Percentiles rank a stretch among this genome's conserved stretches.
These are phyloP conservation scores for Ceratobasidium theobromae DNA, from an alignment of 1,284 basidiomycete genomes.

Conservation along the genomic window DNA sequence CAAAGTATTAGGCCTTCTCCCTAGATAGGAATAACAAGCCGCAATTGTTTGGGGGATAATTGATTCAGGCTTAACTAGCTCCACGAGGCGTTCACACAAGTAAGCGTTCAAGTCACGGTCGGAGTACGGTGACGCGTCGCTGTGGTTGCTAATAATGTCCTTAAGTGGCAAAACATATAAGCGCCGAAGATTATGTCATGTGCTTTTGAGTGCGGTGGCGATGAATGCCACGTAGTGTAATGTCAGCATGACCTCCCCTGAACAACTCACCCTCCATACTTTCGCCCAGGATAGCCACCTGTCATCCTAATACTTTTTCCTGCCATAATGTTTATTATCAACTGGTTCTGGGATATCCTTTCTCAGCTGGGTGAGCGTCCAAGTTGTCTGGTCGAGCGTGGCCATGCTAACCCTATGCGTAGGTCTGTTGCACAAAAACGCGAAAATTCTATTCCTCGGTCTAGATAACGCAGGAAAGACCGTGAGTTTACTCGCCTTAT, in stretches of 20 bases:
- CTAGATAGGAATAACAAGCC: too few relatives aligned
- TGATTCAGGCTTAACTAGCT: too few relatives aligned
- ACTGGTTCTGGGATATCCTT: slow-evolving; percentile 96
- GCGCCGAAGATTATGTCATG: slow-evolving; percentile 1
- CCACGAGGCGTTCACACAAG: too few relatives aligned
- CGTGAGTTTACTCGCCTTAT: slow-evolving; percentile 51
- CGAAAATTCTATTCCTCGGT: slow-evolving; percentile 99
- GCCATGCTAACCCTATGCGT: slow-evolving; percentile 23
- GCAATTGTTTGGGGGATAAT: too few relatives aligned
- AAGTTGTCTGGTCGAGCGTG: background rate
- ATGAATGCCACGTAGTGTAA: slow-evolving; percentile 30
- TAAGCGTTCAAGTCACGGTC: too few relatives aligned
- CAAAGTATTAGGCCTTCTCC: background rate
- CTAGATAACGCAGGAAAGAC: slow-evolving; percentile 99
- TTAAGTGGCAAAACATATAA: background rate
- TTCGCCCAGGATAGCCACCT: slow-evolving; percentile 28
- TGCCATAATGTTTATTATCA: slow-evolving; percentile 73
- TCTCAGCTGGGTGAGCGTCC: slow-evolving; percentile 75
- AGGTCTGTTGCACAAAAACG: slow-evolving; percentile 98
- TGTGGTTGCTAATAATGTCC: slow-evolving; percentile 14
- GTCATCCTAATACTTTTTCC: slow-evolving; percentile 10
- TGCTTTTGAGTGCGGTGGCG: slow-evolving; percentile 2
- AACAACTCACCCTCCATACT: background rate
- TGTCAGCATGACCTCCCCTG: slow-evolving; percentile 29
- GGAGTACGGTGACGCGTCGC: too few relatives aligned